phyloP scores from a whole-genome alignment of 192 early-diverging fungal species.

The Fimicolochytrium jonesii region DNA sequence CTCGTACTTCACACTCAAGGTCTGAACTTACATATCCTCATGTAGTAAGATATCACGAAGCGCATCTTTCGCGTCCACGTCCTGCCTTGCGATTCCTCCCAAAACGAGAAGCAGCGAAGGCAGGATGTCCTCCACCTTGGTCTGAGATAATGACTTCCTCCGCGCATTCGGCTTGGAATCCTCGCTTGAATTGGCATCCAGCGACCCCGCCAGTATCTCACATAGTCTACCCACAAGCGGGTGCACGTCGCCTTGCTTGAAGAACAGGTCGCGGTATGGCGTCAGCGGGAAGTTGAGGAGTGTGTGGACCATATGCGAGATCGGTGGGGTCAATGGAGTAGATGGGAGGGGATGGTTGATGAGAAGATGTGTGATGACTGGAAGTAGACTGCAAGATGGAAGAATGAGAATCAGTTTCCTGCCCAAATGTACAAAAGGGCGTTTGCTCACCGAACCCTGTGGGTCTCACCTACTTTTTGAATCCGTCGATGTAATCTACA shows the following conservation, averaged over 20 bases:
- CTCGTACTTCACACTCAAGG: not conserved
- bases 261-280: conserved; percentile 28
- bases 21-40: conserved; percentile 58
- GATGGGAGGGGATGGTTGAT: conserved; percentile 20
- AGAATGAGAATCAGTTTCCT: too few species aligned
- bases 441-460: too few species aligned
- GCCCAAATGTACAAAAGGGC: too few species aligned
- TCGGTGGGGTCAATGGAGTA: conserved; percentile 62
- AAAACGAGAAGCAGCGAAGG: conserved; percentile 66
- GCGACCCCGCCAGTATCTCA: conserved; percentile 17
- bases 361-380: conserved; percentile 26
- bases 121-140: conserved; percentile 58
- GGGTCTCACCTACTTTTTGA: conserved; percentile 14
- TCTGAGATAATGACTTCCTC: too few species aligned
- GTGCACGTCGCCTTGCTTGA: conserved; percentile 17
- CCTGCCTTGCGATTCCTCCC: conserved; percentile 52
- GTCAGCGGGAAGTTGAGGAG: conserved; percentile 59
- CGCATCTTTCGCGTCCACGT: conserved; percentile 33
- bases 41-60: conserved; percentile 55
- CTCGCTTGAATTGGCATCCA: too few species aligned
- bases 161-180: too few species aligned
- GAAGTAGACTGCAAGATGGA: conserved; percentile 34
- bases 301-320: conserved; percentile 74
- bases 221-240: conserved; percentile 29
- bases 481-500: not conserved